Evolutionary conservation across 306 rosid genomes (phyloP), one percentile per base, ranked within the genome.

Genomic region (Vigna unguiculata): DNA sequence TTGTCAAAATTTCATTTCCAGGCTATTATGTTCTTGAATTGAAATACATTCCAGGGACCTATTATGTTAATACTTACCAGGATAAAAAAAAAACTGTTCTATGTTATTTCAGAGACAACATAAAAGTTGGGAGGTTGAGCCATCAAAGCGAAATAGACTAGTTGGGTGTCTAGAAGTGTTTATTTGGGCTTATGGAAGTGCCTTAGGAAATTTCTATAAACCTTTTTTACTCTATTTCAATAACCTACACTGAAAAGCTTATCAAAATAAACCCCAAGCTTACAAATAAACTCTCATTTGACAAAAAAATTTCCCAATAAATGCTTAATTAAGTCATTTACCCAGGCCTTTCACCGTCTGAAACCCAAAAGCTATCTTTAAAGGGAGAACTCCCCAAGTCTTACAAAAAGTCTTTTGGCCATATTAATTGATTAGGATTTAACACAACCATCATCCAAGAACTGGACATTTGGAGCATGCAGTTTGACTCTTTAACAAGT

Each of bases 1-100:
- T 57, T 1, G 7, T 16, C 43, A 74, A 53, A 48, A 52, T 79
- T 38, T 45, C 64, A 43, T 46, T 45, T 15, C 32, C 76, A 65
- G 49, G 40, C 60, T 6, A 36, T 21, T 54, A 71, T 20, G 40
- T 2, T 53, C 32, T 28, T 28, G 32, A 28, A 22, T 28, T 21
- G 48, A 51, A 76, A 52, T 34, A 68, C 11, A 49, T 58, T 40
- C 24, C 66, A 78, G 47, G 21, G 57, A 68, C 22, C 16, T 17
- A 38, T 49, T 22, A 14, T 51, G 30, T 58, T 53, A 67, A 48
- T 38, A 58, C 40, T 48, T 46, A 28, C 36, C 57, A 40, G 58
- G 63, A 25, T 78, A 46, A 78, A 40, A 25, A 82, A 38, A 82
- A 78, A 55, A 65, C 32, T 71, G 68, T 49, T 47, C 34, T 45